Conservation (phyloP, 2,329 filamentous ascomycete genomes). For the Chrysosporium queenslandicum region DNA sequence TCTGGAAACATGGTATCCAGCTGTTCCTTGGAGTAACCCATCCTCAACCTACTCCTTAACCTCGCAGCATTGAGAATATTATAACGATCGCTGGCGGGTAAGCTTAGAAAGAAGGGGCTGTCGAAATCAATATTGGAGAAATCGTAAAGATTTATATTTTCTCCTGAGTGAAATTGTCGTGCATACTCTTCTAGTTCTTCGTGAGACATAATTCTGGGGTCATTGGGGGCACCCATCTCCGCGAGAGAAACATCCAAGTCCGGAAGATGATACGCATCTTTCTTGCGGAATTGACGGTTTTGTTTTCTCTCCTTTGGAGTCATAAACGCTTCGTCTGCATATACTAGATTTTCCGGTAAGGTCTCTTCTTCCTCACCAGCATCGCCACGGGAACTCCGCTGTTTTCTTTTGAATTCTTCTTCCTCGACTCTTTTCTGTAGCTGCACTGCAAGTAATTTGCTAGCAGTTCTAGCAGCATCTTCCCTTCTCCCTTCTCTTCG, state of each 20-base stretch:
- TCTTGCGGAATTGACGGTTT: slow-evolving; percentile 72
- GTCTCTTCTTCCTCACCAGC: slow-evolving; percentile 50
- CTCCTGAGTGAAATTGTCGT: slow-evolving; percentile 78
- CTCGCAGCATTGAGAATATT: slow-evolving; percentile 95
- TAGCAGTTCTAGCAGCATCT: slow-evolving; percentile 84
- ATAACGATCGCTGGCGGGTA: slow-evolving; percentile 84
- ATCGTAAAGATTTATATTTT: slow-evolving; percentile 82
- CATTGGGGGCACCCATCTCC: slow-evolving; percentile 79
- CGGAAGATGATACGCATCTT: slow-evolving; percentile 90
- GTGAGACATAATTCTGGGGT: slow-evolving; percentile 91
- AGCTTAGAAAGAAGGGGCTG: slow-evolving; percentile 83
- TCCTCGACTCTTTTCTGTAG: slow-evolving; percentile 87
- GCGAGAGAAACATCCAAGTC: slow-evolving; percentile 69
- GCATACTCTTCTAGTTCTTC: slow-evolving; percentile 93
- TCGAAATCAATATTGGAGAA: slow-evolving; percentile 99
- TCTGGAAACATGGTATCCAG: slow-evolving; percentile 94
- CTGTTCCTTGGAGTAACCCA: slow-evolving; percentile 96
- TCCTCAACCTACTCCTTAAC: slow-evolving; percentile 74
- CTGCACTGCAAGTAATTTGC: slow-evolving; percentile 83
- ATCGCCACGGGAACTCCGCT: slow-evolving; percentile 20
- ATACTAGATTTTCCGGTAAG: slow-evolving; percentile 66
- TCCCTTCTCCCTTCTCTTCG: slow-evolving; percentile 80
- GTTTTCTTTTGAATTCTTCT: slow-evolving; percentile 55
- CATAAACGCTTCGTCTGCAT: slow-evolving; percentile 84
- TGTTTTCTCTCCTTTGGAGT: slow-evolving; percentile 62